Evolutionary conservation across 306 rosid genomes (phyloP), one percentile per base, ranked within the genome.

Genomic region (Crotalaria pallida): DNA sequence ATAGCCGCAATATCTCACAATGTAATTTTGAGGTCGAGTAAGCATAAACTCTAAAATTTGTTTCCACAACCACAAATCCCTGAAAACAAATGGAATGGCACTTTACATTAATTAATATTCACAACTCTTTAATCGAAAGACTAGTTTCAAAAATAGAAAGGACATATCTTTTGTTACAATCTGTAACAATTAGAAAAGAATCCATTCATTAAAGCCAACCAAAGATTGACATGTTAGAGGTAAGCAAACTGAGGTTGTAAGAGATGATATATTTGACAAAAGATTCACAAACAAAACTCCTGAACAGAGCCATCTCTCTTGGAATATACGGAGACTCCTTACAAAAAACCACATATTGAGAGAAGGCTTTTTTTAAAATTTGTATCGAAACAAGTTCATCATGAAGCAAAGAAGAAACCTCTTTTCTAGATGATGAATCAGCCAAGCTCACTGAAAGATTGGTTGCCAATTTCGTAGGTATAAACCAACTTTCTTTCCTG

Each of bases 21-120:
- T 88, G 99, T 74, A 94, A 84, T 74, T 82, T 94, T 48, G 97
- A 94, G 70, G 92, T 24, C 15, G 98, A 90, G 84, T 94, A 91
- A 33, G 99, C 99, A 71, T 94, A 91, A 67, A 86, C 77, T 75
- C 96, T 84, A 78, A 94, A 94, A 75, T 94, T 94, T 50, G 97
- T 91, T 80, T 94, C 99, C 68, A 91, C 97, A 22, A 94, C 97
- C 51, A 91, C 96, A 70, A 87, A 90, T 16, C 97, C 97, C 99
- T 90, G 78, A 38, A 76, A 52, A 49, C 56, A 40, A 50, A 27
- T 21, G 76, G 45, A 72, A 69, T 17, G 10, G 43, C 15, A 63
- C 26, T 45, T 67, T 24, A 16, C 3, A 67, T 13, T 21, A 58
- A 58, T 29, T 43, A 26, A 64, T 27, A 71, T 71, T 63, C 69